Conservation (phyloP, 2,329 filamentous ascomycete genomes). For the Alternaria atra region DNA sequence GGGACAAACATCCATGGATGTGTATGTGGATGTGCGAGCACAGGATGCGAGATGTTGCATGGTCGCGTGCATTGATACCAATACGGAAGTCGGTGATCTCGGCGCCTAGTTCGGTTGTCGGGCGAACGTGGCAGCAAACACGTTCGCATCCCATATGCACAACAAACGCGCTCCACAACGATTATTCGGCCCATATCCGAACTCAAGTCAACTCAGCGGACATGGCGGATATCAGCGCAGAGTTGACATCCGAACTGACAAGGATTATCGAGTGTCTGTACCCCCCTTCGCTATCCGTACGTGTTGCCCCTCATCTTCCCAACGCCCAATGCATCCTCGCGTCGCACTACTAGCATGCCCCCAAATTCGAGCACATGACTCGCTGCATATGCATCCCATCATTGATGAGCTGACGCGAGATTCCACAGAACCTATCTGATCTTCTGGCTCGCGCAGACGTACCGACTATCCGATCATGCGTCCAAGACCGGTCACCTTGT, state of each 20-base stretch:
- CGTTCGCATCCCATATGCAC: slow-evolving; percentile 7
- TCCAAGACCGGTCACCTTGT: slow-evolving; percentile 58
- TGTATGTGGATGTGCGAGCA: slow-evolving; percentile 4
- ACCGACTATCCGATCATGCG: slow-evolving; percentile 56
- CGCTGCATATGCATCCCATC: slow-evolving; percentile 22
- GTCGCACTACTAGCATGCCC: slow-evolving; percentile 19
- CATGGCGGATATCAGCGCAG: slow-evolving; percentile 29
- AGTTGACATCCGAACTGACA: slow-evolving; percentile 55
- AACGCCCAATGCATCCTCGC: slow-evolving; percentile 14
- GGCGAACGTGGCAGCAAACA: slow-evolving; percentile 29
- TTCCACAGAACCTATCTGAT: slow-evolving; percentile 46
- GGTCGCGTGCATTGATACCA: slow-evolving; percentile 15
- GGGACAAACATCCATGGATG: background rate
- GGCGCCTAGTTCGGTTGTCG: slow-evolving; percentile 23
- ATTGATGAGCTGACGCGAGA: slow-evolving; percentile 34
- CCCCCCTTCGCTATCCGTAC: slow-evolving; percentile 61
- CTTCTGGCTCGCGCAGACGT: slow-evolving; percentile 46
- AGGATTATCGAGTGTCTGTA: slow-evolving; percentile 60
- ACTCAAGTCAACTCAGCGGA: slow-evolving; percentile 9
- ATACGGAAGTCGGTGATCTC: slow-evolving; percentile 19
- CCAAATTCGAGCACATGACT: slow-evolving; percentile 31
- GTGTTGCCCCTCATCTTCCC: slow-evolving; percentile 28
- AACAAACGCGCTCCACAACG: slow-evolving; percentile 20
- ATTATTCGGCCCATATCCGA: slow-evolving; percentile 12
- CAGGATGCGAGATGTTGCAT: slow-evolving; percentile 2